Evolutionary conservation across 441 rosid genomes (phyloP), one percentile per base, ranked within the genome.

Genomic region (Eugenia klotzschiana): DNA sequence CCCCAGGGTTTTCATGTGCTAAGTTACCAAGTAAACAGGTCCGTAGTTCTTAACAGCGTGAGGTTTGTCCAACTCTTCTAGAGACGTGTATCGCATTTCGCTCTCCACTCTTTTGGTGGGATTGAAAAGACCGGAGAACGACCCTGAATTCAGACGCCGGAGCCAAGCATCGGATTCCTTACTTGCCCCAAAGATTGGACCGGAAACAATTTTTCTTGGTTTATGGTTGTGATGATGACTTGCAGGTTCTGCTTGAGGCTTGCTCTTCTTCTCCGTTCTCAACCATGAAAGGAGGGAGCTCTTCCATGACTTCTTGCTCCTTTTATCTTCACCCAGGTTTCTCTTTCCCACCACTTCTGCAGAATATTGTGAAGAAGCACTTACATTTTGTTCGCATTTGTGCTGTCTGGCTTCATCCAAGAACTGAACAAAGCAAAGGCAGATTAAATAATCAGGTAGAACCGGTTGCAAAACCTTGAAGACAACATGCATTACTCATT

Each of bases 321-420:
- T 90, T 80, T 86, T 87, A 55, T 83, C 89, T 50, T 81, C 87
- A 60, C 58, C 85, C 18, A 49, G 26, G 73, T 82, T 82, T 20
- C 46, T 64, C 83, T 84, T 84, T 37, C 80, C 84, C 6, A 26
- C 72, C 51, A 53, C 89, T 40, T 86, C 88, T 26, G 82, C 27
- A 37, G 46, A 69, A 69, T 55, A 8, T 73, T 80, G 79, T 79
- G 85, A 49, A 27, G 89, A 43, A 37, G 84, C 55, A 46, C 53
- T 82, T 8, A 52, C 37, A 41, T 84, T 88, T 69, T 80, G 57
- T 82, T 87, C 86, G 53, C 83, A 87, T 60, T 84, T 89, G 83
- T 88, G 90, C 72, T 89, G 89, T 83, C 86, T 91, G 80, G 93
- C 94, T 85, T 91, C 93, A 79, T 90, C 89, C 87, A 93, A 86